phyloP scores from a whole-genome alignment of 2,329 filamentous ascomycete genomes.

The Curvularia sp. region DNA sequence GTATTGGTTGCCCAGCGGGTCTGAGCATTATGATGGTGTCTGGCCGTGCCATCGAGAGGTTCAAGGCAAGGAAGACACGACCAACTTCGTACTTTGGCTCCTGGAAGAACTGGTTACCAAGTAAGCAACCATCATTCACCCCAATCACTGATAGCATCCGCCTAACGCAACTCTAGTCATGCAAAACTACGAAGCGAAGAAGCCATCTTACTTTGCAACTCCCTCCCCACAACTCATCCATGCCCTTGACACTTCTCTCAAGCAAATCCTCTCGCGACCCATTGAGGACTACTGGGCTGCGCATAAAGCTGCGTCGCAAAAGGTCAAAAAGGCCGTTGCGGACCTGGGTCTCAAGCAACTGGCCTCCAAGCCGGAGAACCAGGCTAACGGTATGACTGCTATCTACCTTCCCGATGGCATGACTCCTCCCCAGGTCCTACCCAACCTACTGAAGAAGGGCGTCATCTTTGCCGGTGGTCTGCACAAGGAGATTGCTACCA shows the following conservation, averaged over 20 bases:
- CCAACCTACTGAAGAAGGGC: constrained; percentile 82
- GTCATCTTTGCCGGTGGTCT: constrained; percentile 94
- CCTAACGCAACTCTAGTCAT: constrained; percentile 68
- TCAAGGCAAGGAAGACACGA: constrained; percentile 80
- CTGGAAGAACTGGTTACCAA: constrained; percentile 96
- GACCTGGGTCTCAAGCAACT: constrained; percentile 88
- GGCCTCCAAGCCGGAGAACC: constrained; percentile 82
- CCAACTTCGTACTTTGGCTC: constrained; percentile 92
- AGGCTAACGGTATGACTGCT: constrained; percentile 97
- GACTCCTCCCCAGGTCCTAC: constrained; percentile 80
- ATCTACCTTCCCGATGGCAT: constrained; percentile 91
- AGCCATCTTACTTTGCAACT: constrained; percentile 97
- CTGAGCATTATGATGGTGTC: constrained; percentile 95
- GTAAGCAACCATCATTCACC: constrained; percentile 53
- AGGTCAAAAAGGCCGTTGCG: constrained; percentile 81
- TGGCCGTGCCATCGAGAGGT: constrained; percentile 79
- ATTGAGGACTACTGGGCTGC: constrained; percentile 81
- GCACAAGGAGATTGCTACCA: constrained; percentile 92
- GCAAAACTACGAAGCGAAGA: constrained; percentile 98
- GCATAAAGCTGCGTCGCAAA: constrained; percentile 80
- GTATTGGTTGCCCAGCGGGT: constrained; percentile 92
- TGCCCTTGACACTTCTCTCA: constrained; percentile 87
- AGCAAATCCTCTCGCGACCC: constrained; percentile 81
- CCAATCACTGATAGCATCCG: not conserved
- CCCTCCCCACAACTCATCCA: constrained; percentile 93